Evolutionary conservation across 2,329 filamentous ascomycete species (phyloP).

Genomic region (Ambrosiella cleistominuta): DNA sequence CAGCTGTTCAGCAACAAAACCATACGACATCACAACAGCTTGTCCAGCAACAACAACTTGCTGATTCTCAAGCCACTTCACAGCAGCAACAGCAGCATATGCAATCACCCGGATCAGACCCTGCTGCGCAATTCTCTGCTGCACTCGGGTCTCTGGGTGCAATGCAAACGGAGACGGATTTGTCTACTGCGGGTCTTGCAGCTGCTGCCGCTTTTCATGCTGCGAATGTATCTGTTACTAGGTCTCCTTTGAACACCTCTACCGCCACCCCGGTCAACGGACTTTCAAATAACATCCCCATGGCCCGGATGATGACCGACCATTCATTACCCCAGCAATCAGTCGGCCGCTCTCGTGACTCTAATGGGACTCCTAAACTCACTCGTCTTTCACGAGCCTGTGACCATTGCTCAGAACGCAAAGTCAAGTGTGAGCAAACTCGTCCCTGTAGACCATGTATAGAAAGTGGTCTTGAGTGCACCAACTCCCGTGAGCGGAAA

Average conservation of each 20-base stretch:
- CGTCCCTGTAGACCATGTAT: constrained; percentile 38
- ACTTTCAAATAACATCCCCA: constrained; percentile 1
- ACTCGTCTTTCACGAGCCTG: constrained; percentile 41
- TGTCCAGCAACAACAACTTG: constrained; percentile 14
- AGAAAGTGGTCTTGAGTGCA: constrained; percentile 40
- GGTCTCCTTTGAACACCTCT: neutral
- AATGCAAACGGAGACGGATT: constrained; percentile 3
- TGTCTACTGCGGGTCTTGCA: constrained; percentile 8
- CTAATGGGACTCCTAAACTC: constrained; percentile 30
- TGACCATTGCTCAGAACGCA: constrained; percentile 44
- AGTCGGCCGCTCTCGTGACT: constrained; percentile 20
- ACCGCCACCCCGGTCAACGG: neutral
- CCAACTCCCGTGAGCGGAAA: constrained; percentile 38
- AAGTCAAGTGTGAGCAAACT: constrained; percentile 42
- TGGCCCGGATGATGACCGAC: constrained; percentile 3
- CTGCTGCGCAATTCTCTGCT: constrained; percentile 9
- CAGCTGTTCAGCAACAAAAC: constrained; percentile 10
- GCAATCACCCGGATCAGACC: constrained; percentile 3
- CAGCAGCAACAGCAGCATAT: constrained; percentile 1
- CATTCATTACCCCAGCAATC: neutral
- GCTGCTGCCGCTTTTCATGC: constrained; percentile 10
- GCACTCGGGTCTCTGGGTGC: constrained; percentile 2
- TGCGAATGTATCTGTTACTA: constrained; percentile 1
- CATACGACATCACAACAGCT: constrained; percentile 9
- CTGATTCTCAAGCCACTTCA: constrained; percentile 1